Conservation (phyloP, 1,284 basidiomycete genomes). For the Porodaedalea pini region DNA sequence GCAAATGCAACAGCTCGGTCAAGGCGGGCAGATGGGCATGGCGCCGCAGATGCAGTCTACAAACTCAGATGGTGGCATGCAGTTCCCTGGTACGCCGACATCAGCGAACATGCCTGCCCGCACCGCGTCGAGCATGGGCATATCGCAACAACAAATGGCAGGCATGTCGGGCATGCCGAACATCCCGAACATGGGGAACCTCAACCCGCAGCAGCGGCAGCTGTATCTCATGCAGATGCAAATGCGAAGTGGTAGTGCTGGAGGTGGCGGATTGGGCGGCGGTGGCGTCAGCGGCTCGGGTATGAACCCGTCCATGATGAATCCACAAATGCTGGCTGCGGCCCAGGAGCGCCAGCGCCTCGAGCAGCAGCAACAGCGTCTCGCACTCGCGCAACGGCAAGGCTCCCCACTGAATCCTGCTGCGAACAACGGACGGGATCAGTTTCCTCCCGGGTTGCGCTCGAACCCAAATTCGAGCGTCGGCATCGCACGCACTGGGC, state of each 20-base stretch:
- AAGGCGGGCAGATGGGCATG: constrained; percentile 8
- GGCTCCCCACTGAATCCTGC: constrained; percentile 36
- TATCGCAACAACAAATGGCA: neutral
- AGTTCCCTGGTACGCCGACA: neutral
- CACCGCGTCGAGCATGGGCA: constrained; percentile 3
- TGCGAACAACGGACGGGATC: constrained; percentile 19
- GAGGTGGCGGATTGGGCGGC: constrained; percentile 10
- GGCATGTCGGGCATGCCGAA: constrained; percentile 23
- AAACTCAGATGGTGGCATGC: neutral
- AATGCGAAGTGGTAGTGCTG: constrained; percentile 26
- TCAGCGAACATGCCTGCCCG: constrained; percentile 1
- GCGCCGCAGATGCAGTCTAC: constrained; percentile 9
- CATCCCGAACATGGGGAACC: constrained; percentile 26
- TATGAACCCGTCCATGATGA: constrained; percentile 28
- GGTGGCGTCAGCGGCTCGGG: constrained; percentile 6
- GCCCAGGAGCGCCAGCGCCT: constrained; percentile 38
- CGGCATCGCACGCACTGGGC: constrained; percentile 65
- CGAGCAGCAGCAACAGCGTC: constrained; percentile 28
- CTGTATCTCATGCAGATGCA: constrained; percentile 34
- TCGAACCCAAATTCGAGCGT: constrained; percentile 55
- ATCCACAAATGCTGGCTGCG: constrained; percentile 27
- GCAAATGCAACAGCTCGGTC: constrained; percentile 33
- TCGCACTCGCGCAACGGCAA: constrained; percentile 28
- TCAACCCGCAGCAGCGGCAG: constrained; percentile 33
- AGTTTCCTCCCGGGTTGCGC: constrained; percentile 32